Percentiles rank a stretch among this genome's conserved stretches.
phyloP scores from a whole-genome alignment of 2,329 filamentous ascomycete genomes.

The Biscogniauxia sp. region DNA sequence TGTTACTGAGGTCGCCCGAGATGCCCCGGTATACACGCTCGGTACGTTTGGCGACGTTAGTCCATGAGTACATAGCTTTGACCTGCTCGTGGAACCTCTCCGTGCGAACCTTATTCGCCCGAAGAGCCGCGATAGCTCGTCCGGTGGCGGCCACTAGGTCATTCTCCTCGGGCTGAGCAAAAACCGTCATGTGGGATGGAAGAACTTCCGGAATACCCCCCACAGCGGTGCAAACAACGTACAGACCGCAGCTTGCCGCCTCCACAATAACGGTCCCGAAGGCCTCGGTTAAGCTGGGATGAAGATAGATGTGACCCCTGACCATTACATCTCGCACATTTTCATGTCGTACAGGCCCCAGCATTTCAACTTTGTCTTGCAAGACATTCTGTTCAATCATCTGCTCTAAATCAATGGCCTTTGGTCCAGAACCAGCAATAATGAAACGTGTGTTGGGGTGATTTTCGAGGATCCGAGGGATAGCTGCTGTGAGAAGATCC shows the following conservation, averaged over 20 bases:
- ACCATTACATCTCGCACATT: conserved; percentile 98
- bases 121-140: conserved; percentile 80
- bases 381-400: conserved; percentile 95
- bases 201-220: conserved; percentile 96
- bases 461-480: conserved; percentile 83
- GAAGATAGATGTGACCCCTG: conserved; percentile 91
- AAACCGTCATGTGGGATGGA: conserved; percentile 94
- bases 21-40: conserved; percentile 96
- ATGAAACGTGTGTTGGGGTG: conserved; percentile 96
- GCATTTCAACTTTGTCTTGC: conserved; percentile 88
- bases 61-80: conserved; percentile 98
- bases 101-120: conserved; percentile 82
- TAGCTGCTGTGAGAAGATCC: conserved; percentile 92
- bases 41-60: conserved; percentile 88
- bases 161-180: conserved; percentile 94
- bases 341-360: conserved; percentile 90
- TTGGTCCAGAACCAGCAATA: conserved; percentile 92
- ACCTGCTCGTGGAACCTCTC: conserved; percentile 97
- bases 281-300: conserved; percentile 91
- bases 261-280: conserved; percentile 98
- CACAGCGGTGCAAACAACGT: conserved; percentile 94
- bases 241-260: conserved; percentile 90
- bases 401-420: conserved; percentile 96
- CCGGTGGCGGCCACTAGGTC: conserved; percentile 88
- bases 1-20: conserved; percentile 77